These are phyloP conservation scores for Pythium oligandrum DNA, from an alignment of 352 stramenopile genomes.

Conservation along the genomic window DNA sequence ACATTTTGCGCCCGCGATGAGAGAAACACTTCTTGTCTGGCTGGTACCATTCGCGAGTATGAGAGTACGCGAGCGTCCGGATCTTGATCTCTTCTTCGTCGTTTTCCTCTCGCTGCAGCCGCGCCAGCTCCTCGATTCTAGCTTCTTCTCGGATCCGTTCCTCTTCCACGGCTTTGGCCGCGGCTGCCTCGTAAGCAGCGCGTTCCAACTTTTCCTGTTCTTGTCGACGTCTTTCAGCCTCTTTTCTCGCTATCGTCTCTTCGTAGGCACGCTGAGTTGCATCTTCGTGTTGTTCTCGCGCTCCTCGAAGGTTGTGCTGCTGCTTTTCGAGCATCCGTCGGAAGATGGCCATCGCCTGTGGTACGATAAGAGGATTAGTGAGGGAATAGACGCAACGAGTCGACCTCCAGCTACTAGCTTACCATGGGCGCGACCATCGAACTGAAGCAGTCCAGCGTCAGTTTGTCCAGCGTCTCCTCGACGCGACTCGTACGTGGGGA, in stretches of 20 bases:
- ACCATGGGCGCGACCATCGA: too few species aligned
- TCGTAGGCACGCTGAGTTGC: background rate
- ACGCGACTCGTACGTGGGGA: slow-evolving; percentile 19
- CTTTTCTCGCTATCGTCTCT: slow-evolving; percentile 1
- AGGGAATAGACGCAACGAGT: slow-evolving; percentile 7
- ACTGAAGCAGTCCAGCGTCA: slow-evolving; percentile 34
- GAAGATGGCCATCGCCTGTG: background rate
- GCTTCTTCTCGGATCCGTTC: slow-evolving; percentile 21
- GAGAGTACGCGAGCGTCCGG: slow-evolving; percentile 48
- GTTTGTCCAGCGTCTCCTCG: slow-evolving; percentile 31
- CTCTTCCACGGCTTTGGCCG: slow-evolving; percentile 14
- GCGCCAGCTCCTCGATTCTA: slow-evolving; percentile 18
- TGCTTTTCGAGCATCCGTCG: slow-evolving; percentile 1
- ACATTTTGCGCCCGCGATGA: slow-evolving; percentile 51
- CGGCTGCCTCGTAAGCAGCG: slow-evolving; percentile 3
- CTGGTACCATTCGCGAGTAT: slow-evolving; percentile 55
- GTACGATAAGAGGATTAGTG: background rate
- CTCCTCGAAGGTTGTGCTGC: slow-evolving; percentile 9
- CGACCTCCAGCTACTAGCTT: too few species aligned
- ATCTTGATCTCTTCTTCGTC: slow-evolving; percentile 59
- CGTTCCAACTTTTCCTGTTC: slow-evolving; percentile 8
- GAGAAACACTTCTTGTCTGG: slow-evolving; percentile 61
- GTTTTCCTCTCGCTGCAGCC: slow-evolving; percentile 41
- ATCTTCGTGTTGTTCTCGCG: slow-evolving; percentile 21
- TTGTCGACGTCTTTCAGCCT: slow-evolving; percentile 4